A percentile compares a stretch with the other conserved stretches of the same genome.
phyloP scores from a whole-genome alignment of 805 yeast genomes.

The Saccharomyces jurei region DNA sequence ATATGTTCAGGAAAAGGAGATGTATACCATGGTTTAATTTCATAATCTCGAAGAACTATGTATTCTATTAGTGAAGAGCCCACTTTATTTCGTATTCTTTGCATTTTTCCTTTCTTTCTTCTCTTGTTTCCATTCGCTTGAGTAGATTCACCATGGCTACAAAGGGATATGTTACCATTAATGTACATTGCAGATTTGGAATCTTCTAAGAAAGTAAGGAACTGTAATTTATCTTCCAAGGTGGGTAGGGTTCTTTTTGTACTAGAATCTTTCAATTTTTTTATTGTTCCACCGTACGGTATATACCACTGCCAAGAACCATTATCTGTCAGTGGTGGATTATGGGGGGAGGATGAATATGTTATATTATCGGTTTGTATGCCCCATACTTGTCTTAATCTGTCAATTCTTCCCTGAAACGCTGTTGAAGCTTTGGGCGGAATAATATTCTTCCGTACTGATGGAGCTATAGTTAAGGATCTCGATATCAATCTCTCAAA shows the following conservation, averaged over 20 bases:
- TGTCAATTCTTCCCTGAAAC: neutral
- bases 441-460: neutral
- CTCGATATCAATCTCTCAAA: constrained; percentile 6
- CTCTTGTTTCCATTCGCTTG: constrained; percentile 7
- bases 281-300: constrained; percentile 52
- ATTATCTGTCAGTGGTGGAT: neutral
- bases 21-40: constrained; percentile 85
- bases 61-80: constrained; percentile 41
- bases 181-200: constrained; percentile 35
- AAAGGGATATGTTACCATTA: constrained; percentile 31
- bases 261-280: constrained; percentile 44
- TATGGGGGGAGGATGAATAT: neutral
- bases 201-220: constrained; percentile 35
- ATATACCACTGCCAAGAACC: neutral
- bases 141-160: constrained; percentile 9
- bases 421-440: neutral
- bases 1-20: constrained; percentile 91
- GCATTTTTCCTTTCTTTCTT: neutral
- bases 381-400: neutral
- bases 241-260: constrained; percentile 58
- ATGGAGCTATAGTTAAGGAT: neutral
- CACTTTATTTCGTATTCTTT: neutral
- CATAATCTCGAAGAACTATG: constrained; percentile 63
- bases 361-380: neutral
- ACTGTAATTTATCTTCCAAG: constrained; percentile 40